Evolutionary conservation across 169 alveolate species (phyloP).

Genomic region (Miamiensis avidus): DNA sequence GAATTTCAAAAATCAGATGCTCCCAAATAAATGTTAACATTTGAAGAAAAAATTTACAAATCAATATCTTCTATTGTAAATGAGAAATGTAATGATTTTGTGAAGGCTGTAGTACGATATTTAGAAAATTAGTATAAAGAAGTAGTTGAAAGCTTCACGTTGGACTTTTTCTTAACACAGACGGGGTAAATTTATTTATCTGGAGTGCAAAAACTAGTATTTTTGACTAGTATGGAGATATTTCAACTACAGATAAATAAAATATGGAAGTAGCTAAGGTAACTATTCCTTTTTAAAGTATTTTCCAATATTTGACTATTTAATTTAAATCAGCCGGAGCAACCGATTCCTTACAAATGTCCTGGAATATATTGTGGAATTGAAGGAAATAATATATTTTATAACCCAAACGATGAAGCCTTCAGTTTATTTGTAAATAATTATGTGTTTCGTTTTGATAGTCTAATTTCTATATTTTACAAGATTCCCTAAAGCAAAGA

Average conservation of each 20-base stretch:
- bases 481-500: neutral
- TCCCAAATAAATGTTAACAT: neutral
- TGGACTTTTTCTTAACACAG: neutral
- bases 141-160: neutral
- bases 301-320: too few relatives aligned
- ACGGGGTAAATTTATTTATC: neutral
- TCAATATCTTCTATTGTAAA: neutral
- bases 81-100: neutral
- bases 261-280: neutral
- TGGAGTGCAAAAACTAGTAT: neutral
- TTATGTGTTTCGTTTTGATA: too few relatives aligned
- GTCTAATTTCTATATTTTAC: too few relatives aligned
- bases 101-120: neutral
- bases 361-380: neutral
- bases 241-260: neutral
- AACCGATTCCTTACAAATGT: neutral
- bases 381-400: neutral
- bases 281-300: too few relatives aligned
- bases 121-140: neutral
- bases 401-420: neutral
- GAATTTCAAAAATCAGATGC: neutral
- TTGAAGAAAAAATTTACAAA: neutral
- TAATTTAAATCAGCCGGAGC: neutral
- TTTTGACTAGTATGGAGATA: neutral
- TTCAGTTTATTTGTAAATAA: neutral